Evolutionary conservation across 179 eudicot genomes (phyloP).

Genomic region (Silene coronaria): DNA sequence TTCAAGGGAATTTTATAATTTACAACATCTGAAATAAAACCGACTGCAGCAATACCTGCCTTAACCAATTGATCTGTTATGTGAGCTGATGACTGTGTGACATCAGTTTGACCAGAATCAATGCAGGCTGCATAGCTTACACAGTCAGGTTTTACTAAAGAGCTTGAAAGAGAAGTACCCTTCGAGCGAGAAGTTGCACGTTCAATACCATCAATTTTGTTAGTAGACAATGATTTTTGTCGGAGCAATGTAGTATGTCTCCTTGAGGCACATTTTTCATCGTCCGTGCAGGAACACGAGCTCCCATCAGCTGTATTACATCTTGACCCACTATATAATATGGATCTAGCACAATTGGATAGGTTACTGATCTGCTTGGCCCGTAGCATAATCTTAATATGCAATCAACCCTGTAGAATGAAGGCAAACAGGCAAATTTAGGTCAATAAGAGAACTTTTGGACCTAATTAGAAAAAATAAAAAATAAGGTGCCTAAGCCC

Average conservation of each 20-base stretch:
- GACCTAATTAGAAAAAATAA: not conserved
- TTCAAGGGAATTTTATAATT: constrained; percentile 54
- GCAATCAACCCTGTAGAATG: constrained; percentile 29
- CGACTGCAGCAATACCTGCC: constrained; percentile 76
- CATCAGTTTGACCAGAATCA: constrained; percentile 35
- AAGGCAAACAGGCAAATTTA: not conserved
- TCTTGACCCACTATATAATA: constrained; percentile 71
- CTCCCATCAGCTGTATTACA: constrained; percentile 74
- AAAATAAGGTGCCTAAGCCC: not conserved
- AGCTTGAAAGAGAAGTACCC: constrained; percentile 29
- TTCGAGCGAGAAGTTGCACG: constrained; percentile 38
- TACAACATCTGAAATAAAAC: constrained; percentile 62
- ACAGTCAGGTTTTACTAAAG: constrained; percentile 31
- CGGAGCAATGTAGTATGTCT: constrained; percentile 41
- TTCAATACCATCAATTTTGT: constrained; percentile 34
- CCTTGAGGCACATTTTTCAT: constrained; percentile 62
- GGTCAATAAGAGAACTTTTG: not conserved
- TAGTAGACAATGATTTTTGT: constrained; percentile 39
- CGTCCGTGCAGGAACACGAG: constrained; percentile 81
- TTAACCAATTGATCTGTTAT: constrained; percentile 62
- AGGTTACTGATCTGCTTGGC: constrained; percentile 82
- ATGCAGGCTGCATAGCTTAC: constrained; percentile 33
- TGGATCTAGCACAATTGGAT: constrained; percentile 81
- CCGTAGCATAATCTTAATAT: constrained; percentile 61
- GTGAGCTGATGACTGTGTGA: constrained; percentile 41